A percentile compares a stretch with the other conserved stretches of the same genome.
These are phyloP conservation scores for Aspergillus biplanus DNA, from an alignment of 495 filamentous ascomycete genomes.

Conservation along the genomic window DNA sequence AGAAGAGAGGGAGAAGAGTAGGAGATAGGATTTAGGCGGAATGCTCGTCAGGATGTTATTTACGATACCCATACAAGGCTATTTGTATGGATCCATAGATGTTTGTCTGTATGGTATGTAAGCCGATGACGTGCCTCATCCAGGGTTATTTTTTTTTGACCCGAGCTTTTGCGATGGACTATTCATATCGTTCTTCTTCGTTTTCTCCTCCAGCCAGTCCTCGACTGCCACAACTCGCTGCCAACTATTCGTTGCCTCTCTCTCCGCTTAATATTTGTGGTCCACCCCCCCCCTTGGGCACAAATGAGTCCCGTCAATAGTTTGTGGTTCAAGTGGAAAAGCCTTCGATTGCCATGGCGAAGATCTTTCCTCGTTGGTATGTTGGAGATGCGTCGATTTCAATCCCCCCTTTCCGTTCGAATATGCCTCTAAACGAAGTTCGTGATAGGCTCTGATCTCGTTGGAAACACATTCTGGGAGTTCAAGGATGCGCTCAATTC, in stretches of 20 bases:
- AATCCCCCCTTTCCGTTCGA: constrained; percentile 3
- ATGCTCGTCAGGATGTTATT: constrained; percentile 5
- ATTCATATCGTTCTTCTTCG: too few species aligned
- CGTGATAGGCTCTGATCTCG: constrained; percentile 73
- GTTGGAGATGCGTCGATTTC: constrained; percentile 26
- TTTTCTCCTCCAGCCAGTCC: not conserved
- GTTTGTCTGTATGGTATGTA: constrained; percentile 5
- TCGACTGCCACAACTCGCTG: constrained; percentile 18
- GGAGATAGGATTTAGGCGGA: constrained; percentile 1
- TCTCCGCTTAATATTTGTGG: not conserved
- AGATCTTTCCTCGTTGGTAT: constrained; percentile 77
- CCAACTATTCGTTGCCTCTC: not conserved
- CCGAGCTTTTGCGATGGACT: too few species aligned
- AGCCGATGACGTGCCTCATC: constrained; percentile 19
- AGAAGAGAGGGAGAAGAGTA: constrained; percentile 7
- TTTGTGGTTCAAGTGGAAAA: constrained; percentile 86
- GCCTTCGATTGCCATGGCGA: constrained; percentile 83
- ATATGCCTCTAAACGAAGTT: constrained; percentile 21
- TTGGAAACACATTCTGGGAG: constrained; percentile 94
- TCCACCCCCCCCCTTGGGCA: constrained; percentile 3
- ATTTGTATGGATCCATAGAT: constrained; percentile 3
- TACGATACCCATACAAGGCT: not conserved
- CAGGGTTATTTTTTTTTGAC: not conserved
- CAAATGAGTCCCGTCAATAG: constrained; percentile 49
- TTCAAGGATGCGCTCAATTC: constrained; percentile 71